Evolutionary conservation across 2,329 filamentous ascomycete genomes (phyloP).

Genomic region (Chaetomiaceae sp.): DNA sequence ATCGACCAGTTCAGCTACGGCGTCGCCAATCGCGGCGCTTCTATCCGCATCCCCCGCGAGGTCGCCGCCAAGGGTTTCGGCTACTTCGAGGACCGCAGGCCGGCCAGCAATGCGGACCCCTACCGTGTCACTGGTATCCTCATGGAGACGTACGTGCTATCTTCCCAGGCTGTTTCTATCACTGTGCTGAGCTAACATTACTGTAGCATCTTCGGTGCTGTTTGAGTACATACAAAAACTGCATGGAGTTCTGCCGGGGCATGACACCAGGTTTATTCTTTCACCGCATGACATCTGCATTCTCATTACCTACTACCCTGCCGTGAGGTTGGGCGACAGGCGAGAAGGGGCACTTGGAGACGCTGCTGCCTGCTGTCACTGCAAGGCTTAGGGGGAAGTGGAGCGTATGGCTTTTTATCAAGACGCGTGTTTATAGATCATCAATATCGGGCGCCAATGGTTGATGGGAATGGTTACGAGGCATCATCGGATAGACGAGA

Average conservation of each 20-base stretch:
- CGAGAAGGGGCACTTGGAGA: background rate
- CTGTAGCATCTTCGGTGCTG: constrained; percentile 7
- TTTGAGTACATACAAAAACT: too few relatives aligned
- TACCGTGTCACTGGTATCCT: constrained; percentile 56
- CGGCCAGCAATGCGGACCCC: constrained; percentile 72
- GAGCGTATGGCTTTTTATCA: constrained; percentile 3
- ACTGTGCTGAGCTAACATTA: background rate
- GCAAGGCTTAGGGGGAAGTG: too few relatives aligned
- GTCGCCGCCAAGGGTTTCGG: constrained; percentile 75
- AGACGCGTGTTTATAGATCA: constrained; percentile 6
- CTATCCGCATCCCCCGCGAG: constrained; percentile 69
- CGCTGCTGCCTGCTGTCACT: background rate
- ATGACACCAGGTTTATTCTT: too few relatives aligned
- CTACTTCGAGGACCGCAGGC: constrained; percentile 48
- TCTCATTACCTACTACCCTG: background rate
- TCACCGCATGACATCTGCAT: background rate
- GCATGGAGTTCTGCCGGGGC: too few relatives aligned
- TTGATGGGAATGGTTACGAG: background rate
- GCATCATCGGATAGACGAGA: background rate
- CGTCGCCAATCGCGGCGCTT: constrained; percentile 91
- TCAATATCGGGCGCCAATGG: constrained; percentile 7
- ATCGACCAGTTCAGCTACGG: constrained; percentile 94
- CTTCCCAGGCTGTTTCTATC: background rate
- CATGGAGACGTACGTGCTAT: constrained; percentile 29
- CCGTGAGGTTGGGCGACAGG: too few relatives aligned